A percentile compares a stretch with the other conserved stretches of the same genome.
Evolutionary conservation across 495 filamentous ascomycete species (phyloP).

Genomic region (Durotheca rogersii): DNA sequence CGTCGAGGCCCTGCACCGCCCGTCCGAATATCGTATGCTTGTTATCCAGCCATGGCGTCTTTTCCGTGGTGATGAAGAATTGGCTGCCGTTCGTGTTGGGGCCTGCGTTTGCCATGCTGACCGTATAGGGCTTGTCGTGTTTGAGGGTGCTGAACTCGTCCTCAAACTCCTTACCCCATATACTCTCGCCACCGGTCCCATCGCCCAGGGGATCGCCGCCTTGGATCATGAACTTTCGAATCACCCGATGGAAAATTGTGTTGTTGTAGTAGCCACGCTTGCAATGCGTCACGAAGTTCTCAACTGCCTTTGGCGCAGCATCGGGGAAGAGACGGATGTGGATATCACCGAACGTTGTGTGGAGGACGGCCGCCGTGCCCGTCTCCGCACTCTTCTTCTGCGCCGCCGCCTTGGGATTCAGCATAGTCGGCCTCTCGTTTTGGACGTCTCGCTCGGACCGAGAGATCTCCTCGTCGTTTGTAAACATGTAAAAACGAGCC

Average conservation of each 20-base stretch:
- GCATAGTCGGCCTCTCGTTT: slow-evolving; percentile 81
- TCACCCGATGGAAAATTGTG: slow-evolving; percentile 95
- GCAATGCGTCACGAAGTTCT: slow-evolving; percentile 95
- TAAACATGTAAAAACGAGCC: slow-evolving; percentile 97
- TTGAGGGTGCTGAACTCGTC: slow-evolving; percentile 90
- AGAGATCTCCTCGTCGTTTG: slow-evolving; percentile 79
- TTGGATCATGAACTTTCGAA: slow-evolving; percentile 98
- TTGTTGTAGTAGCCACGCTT: slow-evolving; percentile 92
- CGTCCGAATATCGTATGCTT: slow-evolving; percentile 97
- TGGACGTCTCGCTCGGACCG: slow-evolving; percentile 88
- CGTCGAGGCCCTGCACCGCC: slow-evolving; percentile 83
- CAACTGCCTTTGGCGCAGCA: slow-evolving; percentile 91
- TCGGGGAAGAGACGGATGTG: slow-evolving; percentile 91
- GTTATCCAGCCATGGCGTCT: slow-evolving; percentile 91
- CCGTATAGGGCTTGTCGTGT: slow-evolving; percentile 94
- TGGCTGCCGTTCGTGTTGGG: slow-evolving; percentile 79
- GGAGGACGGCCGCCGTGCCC: slow-evolving; percentile 78
- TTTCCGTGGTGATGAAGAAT: slow-evolving; percentile 98
- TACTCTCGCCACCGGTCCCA: slow-evolving; percentile 92
- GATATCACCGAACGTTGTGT: slow-evolving; percentile 94
- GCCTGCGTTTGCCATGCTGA: slow-evolving; percentile 96
- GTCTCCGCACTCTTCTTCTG: slow-evolving; percentile 64
- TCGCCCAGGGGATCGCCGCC: slow-evolving; percentile 92
- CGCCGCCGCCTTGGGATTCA: slow-evolving; percentile 45
- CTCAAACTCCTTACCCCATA: slow-evolving; percentile 95